These are phyloP conservation scores for Lizonia empirigonia DNA, from an alignment of 2,329 filamentous ascomycete genomes.

Conservation along the genomic window DNA sequence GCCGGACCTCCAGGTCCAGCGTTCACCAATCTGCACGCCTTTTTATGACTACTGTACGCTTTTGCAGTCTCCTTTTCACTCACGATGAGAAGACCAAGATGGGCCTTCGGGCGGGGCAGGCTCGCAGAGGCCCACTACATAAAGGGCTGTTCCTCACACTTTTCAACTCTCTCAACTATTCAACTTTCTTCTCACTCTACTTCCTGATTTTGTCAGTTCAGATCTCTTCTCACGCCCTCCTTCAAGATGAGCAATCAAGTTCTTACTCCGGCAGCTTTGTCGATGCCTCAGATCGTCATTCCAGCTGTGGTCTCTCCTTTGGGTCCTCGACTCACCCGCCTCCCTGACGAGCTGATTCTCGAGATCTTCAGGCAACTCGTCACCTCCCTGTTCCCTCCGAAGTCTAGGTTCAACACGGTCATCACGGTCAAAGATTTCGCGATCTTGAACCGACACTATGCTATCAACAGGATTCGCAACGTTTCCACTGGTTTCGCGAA, in stretches of 20 bases:
- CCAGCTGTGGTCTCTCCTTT: constrained; percentile 1
- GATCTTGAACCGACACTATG: constrained; percentile 10
- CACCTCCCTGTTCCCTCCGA: background rate
- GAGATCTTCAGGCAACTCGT: constrained; percentile 20
- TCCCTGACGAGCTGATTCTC: constrained; percentile 24
- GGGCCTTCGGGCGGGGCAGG: background rate
- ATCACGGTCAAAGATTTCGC: constrained; percentile 5
- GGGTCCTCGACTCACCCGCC: constrained; percentile 8
- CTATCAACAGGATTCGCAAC: constrained; percentile 10
- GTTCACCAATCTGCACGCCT: background rate
- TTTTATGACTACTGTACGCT: background rate
- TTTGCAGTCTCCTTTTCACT: background rate
- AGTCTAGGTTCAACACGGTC: constrained; percentile 1
- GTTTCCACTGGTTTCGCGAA: constrained; percentile 10
- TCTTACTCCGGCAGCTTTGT: background rate
- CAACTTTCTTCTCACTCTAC: background rate
- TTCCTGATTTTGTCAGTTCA: background rate
- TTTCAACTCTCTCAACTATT: background rate
- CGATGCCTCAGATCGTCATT: constrained; percentile 10
- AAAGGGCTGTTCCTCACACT: background rate
- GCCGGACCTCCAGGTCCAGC: background rate
- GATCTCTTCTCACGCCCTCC: background rate
- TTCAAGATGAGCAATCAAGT: background rate
- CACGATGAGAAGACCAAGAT: constrained; percentile 13
- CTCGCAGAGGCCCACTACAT: background rate